Evolutionary conservation across 257 asterid species (phyloP).

Genomic region (Penstemon davidsonii): DNA sequence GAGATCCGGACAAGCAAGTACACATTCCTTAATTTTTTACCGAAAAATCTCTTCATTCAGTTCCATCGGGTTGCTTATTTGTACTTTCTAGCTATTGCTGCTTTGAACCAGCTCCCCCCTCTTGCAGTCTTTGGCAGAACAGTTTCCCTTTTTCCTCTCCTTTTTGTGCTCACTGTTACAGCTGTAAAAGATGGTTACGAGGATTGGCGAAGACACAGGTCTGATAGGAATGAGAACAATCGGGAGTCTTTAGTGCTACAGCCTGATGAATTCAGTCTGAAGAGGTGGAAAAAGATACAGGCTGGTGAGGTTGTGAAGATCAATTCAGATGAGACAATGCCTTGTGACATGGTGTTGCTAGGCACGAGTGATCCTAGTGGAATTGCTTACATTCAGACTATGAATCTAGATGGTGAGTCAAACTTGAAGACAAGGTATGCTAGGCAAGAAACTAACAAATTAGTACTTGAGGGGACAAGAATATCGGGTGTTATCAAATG

Average conservation of each 20-base stretch:
- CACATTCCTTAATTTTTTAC: slow-evolving; percentile 78
- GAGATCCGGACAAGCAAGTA: slow-evolving; percentile 97
- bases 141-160: slow-evolving; percentile 94
- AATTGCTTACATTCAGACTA: slow-evolving; percentile 95
- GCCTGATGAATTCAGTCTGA: slow-evolving; percentile 54
- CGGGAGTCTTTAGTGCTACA: slow-evolving; percentile 84
- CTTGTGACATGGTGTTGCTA: slow-evolving; percentile 92
- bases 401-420: slow-evolving; percentile 98
- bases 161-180: slow-evolving; percentile 91
- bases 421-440: slow-evolving; percentile 99
- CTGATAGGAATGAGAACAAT: slow-evolving; percentile 95
- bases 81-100: slow-evolving; percentile 91
- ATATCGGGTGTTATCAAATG: slow-evolving; percentile 79
- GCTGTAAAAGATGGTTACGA: slow-evolving; percentile 98
- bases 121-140: slow-evolving; percentile 99
- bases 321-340: slow-evolving; percentile 77
- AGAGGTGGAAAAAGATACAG: slow-evolving; percentile 77
- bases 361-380: slow-evolving; percentile 96
- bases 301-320: slow-evolving; percentile 94
- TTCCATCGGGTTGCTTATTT: slow-evolving; percentile 94
- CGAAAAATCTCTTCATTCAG: slow-evolving; percentile 93
- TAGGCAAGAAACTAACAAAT: slow-evolving; percentile 84
- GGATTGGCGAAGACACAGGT: slow-evolving; percentile 99
- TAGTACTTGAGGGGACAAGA: slow-evolving; percentile 58
- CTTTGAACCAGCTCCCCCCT: slow-evolving; percentile 96